phyloP scores from a whole-genome alignment of 768 basidiomycete genomes.

The Leccinum rimulosum region DNA sequence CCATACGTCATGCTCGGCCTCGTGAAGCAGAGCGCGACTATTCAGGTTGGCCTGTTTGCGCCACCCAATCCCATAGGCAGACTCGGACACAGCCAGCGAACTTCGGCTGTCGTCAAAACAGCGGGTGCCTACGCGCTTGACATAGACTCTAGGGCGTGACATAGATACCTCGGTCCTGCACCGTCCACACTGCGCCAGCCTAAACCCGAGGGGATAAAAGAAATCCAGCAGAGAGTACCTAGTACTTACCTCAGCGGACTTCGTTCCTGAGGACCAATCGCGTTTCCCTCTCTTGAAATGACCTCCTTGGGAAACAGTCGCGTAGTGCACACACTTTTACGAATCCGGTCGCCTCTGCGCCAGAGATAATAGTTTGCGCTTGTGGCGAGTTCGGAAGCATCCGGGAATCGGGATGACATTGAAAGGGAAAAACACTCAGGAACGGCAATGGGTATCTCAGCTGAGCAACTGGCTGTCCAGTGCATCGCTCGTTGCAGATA shows the following conservation, averaged over 20 bases:
- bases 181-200: slow-evolving; percentile 13
- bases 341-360: slow-evolving; percentile 36
- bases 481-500: slow-evolving; percentile 1
- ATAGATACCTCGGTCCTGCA: slow-evolving; percentile 30
- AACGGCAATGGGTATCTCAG: background rate
- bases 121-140: background rate
- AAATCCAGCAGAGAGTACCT: background rate
- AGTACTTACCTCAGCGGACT: slow-evolving; percentile 32
- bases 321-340: slow-evolving; percentile 38
- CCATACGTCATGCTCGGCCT: background rate
- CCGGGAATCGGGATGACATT: slow-evolving; percentile 23
- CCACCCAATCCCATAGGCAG: background rate
- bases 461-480: background rate
- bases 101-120: background rate
- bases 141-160: slow-evolving; percentile 10
- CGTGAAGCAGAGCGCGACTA: background rate
- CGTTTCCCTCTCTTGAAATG: slow-evolving; percentile 34
- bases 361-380: background rate
- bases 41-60: background rate
- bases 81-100: background rate
- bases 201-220: slow-evolving; percentile 33
- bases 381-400: slow-evolving; percentile 20
- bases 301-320: slow-evolving; percentile 28
- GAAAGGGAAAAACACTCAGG: slow-evolving; percentile 1
- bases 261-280: slow-evolving; percentile 32